Evolutionary conservation across 2,329 filamentous ascomycete genomes (phyloP), one percentile per base, ranked within the genome.

Genomic region (Chrysosphaeria jannelii): DNA sequence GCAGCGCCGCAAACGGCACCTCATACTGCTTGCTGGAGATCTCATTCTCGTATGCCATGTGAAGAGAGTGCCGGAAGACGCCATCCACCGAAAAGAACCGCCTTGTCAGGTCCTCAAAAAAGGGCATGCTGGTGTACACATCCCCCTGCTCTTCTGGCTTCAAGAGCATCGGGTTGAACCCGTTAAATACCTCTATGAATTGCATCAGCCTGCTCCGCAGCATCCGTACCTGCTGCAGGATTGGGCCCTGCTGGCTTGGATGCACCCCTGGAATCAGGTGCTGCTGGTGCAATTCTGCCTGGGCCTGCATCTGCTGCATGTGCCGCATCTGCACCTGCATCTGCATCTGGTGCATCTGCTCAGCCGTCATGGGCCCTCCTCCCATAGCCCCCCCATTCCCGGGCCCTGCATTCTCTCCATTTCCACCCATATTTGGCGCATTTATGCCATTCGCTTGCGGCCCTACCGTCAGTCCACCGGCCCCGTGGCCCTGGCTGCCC

Each of bases 11-110:
- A 28, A 62, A 74, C 3, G 68, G 60, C 23, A 93, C 76, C 39
- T 91, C 79, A 36, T 79, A 91, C 35, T 70, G 63, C 47, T 88
- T 91, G 26, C 68, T 57, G 10, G 49, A 51, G 17, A 46, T 46
- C 21, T 62, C 53, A 21, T 65, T 59, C 27, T 46, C 46, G 11
- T 57, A 51, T 20, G 42, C 47, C 21, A 56, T 47, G 31, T 55
- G 56, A 10, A 88, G 50, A 4, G 64, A 58, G 34, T 81, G 63
- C 20, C 78, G 62, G 36, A 90, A 67, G 6, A 76, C 62, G 6
- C 75, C 78, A 14, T 56, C 58, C 1, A 57, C 53, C 0, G 75
- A 68, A 43, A 91, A 97, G 44, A 88, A 89, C 22, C 59, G 60
- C 18, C 56, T 48, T 10, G 90, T 76, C 34, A 91, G 85, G 5